Evolutionary conservation across 257 asterid genomes (phyloP).

Genomic region (Anisodus tanguticus): DNA sequence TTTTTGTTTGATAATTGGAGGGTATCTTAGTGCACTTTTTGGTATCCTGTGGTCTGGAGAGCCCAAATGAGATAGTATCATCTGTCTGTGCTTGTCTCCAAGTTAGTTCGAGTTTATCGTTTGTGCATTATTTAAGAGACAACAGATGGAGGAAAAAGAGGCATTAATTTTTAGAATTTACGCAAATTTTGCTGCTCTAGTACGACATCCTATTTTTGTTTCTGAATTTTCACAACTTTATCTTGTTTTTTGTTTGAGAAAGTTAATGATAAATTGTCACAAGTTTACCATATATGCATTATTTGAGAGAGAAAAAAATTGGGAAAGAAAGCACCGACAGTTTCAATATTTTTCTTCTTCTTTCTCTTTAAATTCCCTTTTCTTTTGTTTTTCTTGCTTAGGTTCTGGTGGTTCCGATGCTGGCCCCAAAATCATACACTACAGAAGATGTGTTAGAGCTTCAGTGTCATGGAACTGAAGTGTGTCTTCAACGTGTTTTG

Average conservation of each 20-base stretch:
- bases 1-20: neutral
- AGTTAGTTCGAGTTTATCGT: neutral
- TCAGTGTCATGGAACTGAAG: slow-evolving; percentile 97
- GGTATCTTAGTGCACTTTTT: neutral
- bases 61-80: neutral
- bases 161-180: neutral
- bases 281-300: neutral
- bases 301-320: neutral
- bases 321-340: neutral
- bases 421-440: slow-evolving; percentile 93
- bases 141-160: neutral
- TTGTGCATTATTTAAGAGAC: neutral
- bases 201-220: neutral
- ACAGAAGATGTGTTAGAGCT: slow-evolving; percentile 94
- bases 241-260: too few species aligned
- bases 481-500: slow-evolving; percentile 82
- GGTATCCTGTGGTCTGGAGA: neutral
- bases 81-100: neutral
- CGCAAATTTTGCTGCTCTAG: neutral
- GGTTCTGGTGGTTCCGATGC: slow-evolving; percentile 94
- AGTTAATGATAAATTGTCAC: neutral
- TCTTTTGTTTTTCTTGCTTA: slow-evolving; percentile 27
- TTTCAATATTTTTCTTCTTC: neutral
- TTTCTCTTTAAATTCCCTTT: neutral
- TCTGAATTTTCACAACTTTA: neutral